Percentiles rank a stretch among this genome's conserved stretches.
Conservation (phyloP, 139 green algal species). For the Tetraselmis chui region DNA sequence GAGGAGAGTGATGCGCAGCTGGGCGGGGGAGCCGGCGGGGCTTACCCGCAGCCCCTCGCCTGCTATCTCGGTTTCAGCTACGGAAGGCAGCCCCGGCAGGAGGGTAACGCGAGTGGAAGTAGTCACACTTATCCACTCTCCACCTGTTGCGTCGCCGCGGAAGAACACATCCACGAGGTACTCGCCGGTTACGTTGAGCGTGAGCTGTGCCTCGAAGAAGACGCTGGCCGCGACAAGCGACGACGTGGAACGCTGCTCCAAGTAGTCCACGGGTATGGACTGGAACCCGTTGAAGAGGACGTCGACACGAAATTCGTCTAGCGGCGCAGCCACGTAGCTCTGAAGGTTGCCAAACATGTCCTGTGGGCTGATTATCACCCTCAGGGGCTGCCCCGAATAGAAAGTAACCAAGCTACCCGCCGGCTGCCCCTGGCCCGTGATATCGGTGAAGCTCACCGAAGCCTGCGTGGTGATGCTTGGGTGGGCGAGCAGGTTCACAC, state of each 20-base stretch:
- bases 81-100: not conserved
- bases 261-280: not conserved
- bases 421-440: not conserved
- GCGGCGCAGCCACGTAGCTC: constrained; percentile 3
- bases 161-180: constrained; percentile 1
- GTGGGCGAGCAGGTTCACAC: not conserved
- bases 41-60: not conserved
- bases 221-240: not conserved
- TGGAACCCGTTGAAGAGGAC: constrained; percentile 2
- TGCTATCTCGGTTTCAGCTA: not conserved
- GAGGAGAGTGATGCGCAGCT: not conserved
- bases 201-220: constrained; percentile 1
- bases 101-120: not conserved
- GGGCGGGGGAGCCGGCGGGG: not conserved
- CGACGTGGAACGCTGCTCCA: not conserved
- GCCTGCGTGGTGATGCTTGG: not conserved
- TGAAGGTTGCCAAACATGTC: constrained; percentile 11
- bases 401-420: not conserved
- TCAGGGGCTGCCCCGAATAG: not conserved
- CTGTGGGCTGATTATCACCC: not conserved
- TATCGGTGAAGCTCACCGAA: not conserved
- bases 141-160: not conserved
- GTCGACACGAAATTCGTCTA: constrained; percentile 3
- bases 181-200: not conserved
- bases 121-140: not conserved